These are phyloP conservation scores for Priceomyces haplophilus DNA, from an alignment of 805 yeast genomes.

Conservation along the genomic window DNA sequence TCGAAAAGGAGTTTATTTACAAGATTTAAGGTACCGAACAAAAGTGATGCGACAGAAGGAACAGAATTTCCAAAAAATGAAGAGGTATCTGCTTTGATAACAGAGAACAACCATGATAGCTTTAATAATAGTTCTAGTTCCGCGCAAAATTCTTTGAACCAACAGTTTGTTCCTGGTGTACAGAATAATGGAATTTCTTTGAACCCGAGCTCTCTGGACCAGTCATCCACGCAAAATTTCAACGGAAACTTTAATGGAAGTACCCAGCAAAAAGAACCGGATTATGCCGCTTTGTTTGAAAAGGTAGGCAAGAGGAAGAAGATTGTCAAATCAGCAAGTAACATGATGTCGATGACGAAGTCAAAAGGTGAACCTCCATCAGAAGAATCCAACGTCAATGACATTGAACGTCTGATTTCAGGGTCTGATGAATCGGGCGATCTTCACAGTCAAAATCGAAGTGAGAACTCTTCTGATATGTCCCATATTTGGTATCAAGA, in stretches of 20 bases:
- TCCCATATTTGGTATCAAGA: neutral
- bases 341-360: slow-evolving; percentile 24
- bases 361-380: slow-evolving; percentile 17
- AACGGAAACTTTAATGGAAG: slow-evolving; percentile 4
- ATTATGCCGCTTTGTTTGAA: slow-evolving; percentile 43
- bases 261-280: slow-evolving; percentile 26
- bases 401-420: neutral
- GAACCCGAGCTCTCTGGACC: slow-evolving; percentile 16
- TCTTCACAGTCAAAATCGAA: slow-evolving; percentile 8
- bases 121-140: slow-evolving; percentile 4
- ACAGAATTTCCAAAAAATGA: slow-evolving; percentile 5
- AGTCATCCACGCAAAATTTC: slow-evolving; percentile 9
- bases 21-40: slow-evolving; percentile 31
- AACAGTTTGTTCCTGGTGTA: neutral
- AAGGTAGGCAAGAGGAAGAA: slow-evolving; percentile 41
- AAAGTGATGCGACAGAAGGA: slow-evolving; percentile 9
- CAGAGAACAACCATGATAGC: slow-evolving; percentile 2
- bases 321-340: slow-evolving; percentile 20
- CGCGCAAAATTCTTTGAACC: slow-evolving; percentile 3
- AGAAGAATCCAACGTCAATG: neutral
- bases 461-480: slow-evolving; percentile 9
- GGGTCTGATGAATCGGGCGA: slow-evolving; percentile 1
- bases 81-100: neutral
- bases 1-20: slow-evolving; percentile 37
- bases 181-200: slow-evolving; percentile 6